phyloP scores from a whole-genome alignment of 768 basidiomycete species.

The Neoboletus brunneissimus region DNA sequence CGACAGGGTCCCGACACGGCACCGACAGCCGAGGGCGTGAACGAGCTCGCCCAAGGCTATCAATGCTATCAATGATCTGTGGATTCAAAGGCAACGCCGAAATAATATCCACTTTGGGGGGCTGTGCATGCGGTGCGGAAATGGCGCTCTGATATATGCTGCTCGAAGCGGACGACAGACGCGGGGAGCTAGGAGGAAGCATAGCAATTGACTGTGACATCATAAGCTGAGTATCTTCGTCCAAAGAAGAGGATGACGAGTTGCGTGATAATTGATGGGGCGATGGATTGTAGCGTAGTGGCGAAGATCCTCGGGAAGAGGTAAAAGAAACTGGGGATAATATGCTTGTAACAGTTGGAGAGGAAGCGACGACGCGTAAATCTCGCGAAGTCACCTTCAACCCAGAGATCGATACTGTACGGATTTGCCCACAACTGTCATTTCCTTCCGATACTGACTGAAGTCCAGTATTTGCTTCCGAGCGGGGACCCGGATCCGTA shows the following conservation, averaged over 20 bases:
- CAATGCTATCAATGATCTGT: neutral
- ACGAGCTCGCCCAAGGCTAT: conserved; percentile 1
- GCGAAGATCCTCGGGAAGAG: conserved; percentile 14
- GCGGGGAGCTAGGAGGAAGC: conserved; percentile 49
- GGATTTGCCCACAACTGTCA: conserved; percentile 28
- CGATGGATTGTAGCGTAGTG: neutral
- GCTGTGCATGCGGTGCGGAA: conserved; percentile 32
- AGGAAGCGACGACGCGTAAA: conserved; percentile 30
- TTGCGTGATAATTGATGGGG: conserved; percentile 36
- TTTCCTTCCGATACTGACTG: conserved; percentile 16
- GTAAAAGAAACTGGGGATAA: conserved; percentile 27
- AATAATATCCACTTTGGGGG: neutral
- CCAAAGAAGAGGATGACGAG: conserved; percentile 59
- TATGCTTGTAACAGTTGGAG: conserved; percentile 21
- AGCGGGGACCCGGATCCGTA: conserved; percentile 31
- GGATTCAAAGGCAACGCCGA: neutral
- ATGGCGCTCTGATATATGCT: conserved; percentile 81
- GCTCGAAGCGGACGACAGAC: conserved; percentile 50
- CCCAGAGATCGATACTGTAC: conserved; percentile 56
- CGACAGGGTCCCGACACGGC: conserved; percentile 18
- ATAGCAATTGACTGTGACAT: conserved; percentile 76
- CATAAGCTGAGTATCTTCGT: conserved; percentile 59
- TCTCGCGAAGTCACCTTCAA: conserved; percentile 51
- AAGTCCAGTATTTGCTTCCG: conserved; percentile 28
- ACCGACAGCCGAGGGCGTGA: conserved; percentile 7